Evolutionary conservation across 768 basidiomycete species (phyloP).

Genomic region (Hortiboletus flavorubellus): DNA sequence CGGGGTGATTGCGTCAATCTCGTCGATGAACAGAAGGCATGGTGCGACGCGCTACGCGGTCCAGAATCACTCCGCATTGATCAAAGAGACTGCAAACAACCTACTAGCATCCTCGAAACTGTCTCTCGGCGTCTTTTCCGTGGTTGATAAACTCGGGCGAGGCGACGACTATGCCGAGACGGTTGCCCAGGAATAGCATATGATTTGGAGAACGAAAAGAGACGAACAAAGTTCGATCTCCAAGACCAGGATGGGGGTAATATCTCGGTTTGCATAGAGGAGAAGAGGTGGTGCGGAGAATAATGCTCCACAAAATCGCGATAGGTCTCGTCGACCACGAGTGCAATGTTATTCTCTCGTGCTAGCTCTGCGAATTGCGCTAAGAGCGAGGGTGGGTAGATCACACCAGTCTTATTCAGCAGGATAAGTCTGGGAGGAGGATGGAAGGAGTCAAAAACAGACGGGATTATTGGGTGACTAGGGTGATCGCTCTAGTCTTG

Average conservation of each 20-base stretch:
- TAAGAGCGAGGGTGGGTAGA: conserved; percentile 57
- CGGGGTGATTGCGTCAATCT: conserved; percentile 96
- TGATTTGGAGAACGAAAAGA: conserved; percentile 81
- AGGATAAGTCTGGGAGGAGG: not conserved
- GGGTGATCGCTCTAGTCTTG: conserved; percentile 64
- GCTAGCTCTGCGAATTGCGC: conserved; percentile 61
- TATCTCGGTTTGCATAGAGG: conserved; percentile 9
- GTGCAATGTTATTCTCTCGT: conserved; percentile 47
- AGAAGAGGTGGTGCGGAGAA: conserved; percentile 59
- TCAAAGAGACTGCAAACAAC: conserved; percentile 2
- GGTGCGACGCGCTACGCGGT: conserved; percentile 73
- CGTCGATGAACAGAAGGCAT: conserved; percentile 93
- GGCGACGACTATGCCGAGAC: conserved; percentile 69
- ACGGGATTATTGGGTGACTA: conserved; percentile 79
- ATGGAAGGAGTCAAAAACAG: conserved; percentile 6
- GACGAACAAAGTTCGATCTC: conserved; percentile 59
- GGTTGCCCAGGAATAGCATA: conserved; percentile 78
- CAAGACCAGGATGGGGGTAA: conserved; percentile 38
- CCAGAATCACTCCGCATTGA: not conserved
- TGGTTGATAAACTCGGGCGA: conserved; percentile 49
- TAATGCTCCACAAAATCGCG: conserved; percentile 64
- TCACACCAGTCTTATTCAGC: conserved; percentile 56
- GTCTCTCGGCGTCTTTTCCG: conserved; percentile 92
- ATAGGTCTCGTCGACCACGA: conserved; percentile 88
- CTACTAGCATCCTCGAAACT: conserved; percentile 96